Base-by-base conservation (phyloP, 129 eudicot species). In the Centella asiatica region DNA sequence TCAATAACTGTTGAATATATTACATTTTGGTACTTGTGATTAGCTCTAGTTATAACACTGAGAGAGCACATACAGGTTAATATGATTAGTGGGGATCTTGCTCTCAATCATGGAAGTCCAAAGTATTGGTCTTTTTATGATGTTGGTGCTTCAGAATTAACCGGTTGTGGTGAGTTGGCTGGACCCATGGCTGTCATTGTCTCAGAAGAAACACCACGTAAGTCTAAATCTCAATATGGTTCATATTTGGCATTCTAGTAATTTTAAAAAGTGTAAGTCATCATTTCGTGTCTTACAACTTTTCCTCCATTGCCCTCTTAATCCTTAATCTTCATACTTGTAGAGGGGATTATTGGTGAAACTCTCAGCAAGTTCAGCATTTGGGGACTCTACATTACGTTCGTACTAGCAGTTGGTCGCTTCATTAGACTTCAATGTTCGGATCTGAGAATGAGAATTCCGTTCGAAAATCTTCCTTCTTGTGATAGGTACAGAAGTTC, bases 191-290 rank as follows among this genome's bases (percentile, higher is more conserved):
- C 85, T 14, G 71, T 80, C 49, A 72, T 80, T 52, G 81, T 80
- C 36, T 80, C 85, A 3, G 85, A 80, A 67, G 85, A 75, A 75
- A 80, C 85, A 15, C 85, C 85, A 28, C 85, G 85, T 80, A 71
- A 75, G 81, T 51, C 33, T 52, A 29, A 20, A 34, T n/a, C 33
- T 2, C 61, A 25, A 58, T 36, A 49, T 32, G 44, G 22, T 40
- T 18, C 14, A 14, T 17, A 17, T 8, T 42, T 32, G 17, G 25
- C 8, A 20, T 14, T 42, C 10, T 44, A 8, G 4, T 0, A 27
- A 24, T 40, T 18, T 18, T 25, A 18, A 27, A 20, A 19, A 4
- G 32, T 27, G 6, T 11, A 4, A 53, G 26, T 51, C 6, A 50
- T 29, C 12, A 23, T 22, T 2, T 0, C 4, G 22, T 6, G 54